A percentile compares a stretch with the other conserved stretches of the same genome.
phyloP scores from a whole-genome alignment of 495 filamentous ascomycete genomes.

The Entonaema liquescens region DNA sequence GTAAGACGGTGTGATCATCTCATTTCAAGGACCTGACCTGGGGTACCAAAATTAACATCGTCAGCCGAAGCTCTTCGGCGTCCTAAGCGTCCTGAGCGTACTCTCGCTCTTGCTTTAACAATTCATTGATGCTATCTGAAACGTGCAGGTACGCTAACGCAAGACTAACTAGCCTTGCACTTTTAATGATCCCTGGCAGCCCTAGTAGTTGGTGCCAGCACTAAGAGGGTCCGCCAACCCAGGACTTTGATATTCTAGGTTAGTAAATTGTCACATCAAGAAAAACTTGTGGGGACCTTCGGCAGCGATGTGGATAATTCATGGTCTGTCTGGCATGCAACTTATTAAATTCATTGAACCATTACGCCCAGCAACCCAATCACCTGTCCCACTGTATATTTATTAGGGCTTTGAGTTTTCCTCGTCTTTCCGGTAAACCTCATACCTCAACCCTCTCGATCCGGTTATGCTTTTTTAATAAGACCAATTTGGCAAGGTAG shows the following conservation, averaged over 20 bases:
- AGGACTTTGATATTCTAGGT: constrained; percentile 1
- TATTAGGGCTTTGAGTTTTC: background rate
- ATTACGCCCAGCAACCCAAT: background rate
- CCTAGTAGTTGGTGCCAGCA: constrained; percentile 7
- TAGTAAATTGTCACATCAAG: constrained; percentile 7
- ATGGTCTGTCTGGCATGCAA: background rate
- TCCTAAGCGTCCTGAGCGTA: no score
- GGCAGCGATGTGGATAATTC: constrained; percentile 1
- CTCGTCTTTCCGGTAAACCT: background rate
- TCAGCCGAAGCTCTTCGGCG: background rate
- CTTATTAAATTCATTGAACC: background rate
- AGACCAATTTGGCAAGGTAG: background rate
- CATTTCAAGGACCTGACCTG: background rate
- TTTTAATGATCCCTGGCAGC: background rate
- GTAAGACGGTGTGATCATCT: background rate
- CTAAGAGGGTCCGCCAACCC: constrained; percentile 6
- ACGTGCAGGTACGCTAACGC: background rate
- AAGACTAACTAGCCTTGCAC: background rate
- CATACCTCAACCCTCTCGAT: background rate
- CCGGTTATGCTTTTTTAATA: background rate
- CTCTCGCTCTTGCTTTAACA: background rate
- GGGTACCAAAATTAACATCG: background rate
- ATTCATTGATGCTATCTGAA: background rate
- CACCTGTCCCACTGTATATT: background rate
- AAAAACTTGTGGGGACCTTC: background rate